A percentile compares a stretch with the other conserved stretches of the same genome.
These are phyloP conservation scores for Leishmania major DNA, from an alignment of 208 protist genomes.

Conservation along the genomic window DNA sequence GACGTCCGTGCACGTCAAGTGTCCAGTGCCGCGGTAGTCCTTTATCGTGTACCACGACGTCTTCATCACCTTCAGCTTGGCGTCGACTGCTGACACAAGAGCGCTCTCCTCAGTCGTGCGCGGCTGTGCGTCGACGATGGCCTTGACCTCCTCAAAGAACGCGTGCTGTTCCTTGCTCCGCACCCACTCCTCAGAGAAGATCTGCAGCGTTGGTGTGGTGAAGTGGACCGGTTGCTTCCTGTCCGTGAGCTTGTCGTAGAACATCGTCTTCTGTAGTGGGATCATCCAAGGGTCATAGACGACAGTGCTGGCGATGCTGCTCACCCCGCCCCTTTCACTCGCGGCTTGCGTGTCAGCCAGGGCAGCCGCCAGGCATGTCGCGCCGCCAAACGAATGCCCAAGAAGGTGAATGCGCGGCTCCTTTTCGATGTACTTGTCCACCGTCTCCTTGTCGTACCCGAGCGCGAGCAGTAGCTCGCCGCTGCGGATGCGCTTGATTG, in stretches of 20 bases:
- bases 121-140: constrained; percentile 32
- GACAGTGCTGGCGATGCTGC: constrained; percentile 32
- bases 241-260: constrained; percentile 39
- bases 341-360: constrained; percentile 32
- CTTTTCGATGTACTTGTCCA: constrained; percentile 30
- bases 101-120: constrained; percentile 28
- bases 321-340: constrained; percentile 12
- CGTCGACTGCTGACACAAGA: constrained; percentile 21
- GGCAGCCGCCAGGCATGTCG: constrained; percentile 58
- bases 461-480: constrained; percentile 44
- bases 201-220: constrained; percentile 57
- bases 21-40: constrained; percentile 34
- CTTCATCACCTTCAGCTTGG: constrained; percentile 5
- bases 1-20: constrained; percentile 57
- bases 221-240: constrained; percentile 29
- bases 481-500: constrained; percentile 33
- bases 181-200: constrained; percentile 72
- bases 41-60: constrained; percentile 36
- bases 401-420: constrained; percentile 42
- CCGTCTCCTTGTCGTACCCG: constrained; percentile 34
- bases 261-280: constrained; percentile 48
- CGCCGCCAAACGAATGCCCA: constrained; percentile 87
- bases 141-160: constrained; percentile 42
- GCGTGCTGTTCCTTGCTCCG: constrained; percentile 35
- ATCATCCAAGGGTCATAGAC: constrained; percentile 77